phyloP scores from a whole-genome alignment of 345 rosid genomes.

The Tarenaya hassleriana region DNA sequence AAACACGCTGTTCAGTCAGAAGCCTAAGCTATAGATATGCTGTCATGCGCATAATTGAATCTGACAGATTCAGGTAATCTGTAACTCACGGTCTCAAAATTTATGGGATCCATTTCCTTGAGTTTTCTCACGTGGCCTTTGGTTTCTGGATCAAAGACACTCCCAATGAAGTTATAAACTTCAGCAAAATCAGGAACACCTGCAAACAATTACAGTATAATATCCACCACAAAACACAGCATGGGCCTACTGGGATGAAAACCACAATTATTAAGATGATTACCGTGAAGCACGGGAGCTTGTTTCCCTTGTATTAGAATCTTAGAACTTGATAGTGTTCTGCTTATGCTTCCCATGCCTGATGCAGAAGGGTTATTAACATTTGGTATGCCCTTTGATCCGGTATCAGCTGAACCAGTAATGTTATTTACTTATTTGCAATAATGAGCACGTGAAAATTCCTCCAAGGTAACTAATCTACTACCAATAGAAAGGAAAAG shows the following conservation, averaged over 20 bases:
- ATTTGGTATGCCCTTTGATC: constrained; percentile 54
- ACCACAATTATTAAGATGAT: constrained; percentile 15
- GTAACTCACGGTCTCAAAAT: constrained; percentile 78
- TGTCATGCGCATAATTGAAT: constrained; percentile 14
- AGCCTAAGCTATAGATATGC: neutral
- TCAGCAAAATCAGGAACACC: constrained; percentile 87
- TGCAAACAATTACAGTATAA: constrained; percentile 24
- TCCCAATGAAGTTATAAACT: constrained; percentile 88
- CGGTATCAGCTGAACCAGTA: constrained; percentile 96
- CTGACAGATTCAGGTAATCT: constrained; percentile 3
- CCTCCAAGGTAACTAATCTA: no score
- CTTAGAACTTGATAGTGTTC: constrained; percentile 41
- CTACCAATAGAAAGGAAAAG: no score
- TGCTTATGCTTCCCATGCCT: constrained; percentile 45
- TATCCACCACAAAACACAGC: constrained; percentile 6
- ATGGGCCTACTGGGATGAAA: constrained; percentile 3
- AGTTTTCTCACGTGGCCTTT: constrained; percentile 69
- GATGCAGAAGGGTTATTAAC: constrained; percentile 39
- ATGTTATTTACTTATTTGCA: constrained; percentile 45
- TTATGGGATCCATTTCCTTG: constrained; percentile 95
- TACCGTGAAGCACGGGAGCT: constrained; percentile 58
- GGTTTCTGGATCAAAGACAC: constrained; percentile 76
- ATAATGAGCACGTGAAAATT: no score
- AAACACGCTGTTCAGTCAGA: neutral
- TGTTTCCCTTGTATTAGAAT: constrained; percentile 37